Base-by-base conservation (phyloP, 1,284 basidiomycete species). In the Fomes fomentarius region DNA sequence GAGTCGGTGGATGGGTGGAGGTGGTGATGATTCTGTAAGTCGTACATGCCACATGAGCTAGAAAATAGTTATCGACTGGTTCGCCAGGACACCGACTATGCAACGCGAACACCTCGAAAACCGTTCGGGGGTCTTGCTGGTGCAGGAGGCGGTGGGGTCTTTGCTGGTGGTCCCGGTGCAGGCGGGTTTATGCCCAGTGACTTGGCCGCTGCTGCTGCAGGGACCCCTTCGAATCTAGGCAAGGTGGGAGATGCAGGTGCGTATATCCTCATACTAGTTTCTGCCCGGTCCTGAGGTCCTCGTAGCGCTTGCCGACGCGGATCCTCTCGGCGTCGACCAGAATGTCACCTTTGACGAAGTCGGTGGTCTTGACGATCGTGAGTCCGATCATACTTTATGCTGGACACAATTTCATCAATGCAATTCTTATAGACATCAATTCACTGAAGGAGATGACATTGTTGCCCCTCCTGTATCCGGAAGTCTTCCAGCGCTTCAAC, bases 391-490 rank as follows among this genome's bases (percentile, higher is more conserved):
- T 34, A n/a, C n/a, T 34, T 25, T 34, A 5, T 46, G 15, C n/a
- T 47, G 12, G n/a, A 35, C 28, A 11, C 25, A 30, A 41, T n/a
- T 31, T 56, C 19, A 50, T 43, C 11, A 37, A 43, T 17, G n/a
- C 40, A 10, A 47, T 11, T 50, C 41, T 49, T 42, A 35, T 52
- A 93, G 91, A 99, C 68, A 97, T 99, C 60, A 95, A 97, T 68
- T 93, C 95, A 31, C 77, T 99, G 60, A 99, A 98, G 75, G 97
- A 99, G 71, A 99, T 99, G 97, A 98, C 98, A 0, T 82, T 96
- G 19, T 81, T 99, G 0, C 97, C 97, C 0, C 77, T 99, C 0
- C 78, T 98, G 7, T 99, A 99, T 68, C 97, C 97, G 0, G 97
- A 99, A 72, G 88, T 99, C 10, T 99, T 98, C 71, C 95, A 98